Base-by-base conservation (phyloP, 1,284 basidiomycete species). In the Ustilago cynodontis region DNA sequence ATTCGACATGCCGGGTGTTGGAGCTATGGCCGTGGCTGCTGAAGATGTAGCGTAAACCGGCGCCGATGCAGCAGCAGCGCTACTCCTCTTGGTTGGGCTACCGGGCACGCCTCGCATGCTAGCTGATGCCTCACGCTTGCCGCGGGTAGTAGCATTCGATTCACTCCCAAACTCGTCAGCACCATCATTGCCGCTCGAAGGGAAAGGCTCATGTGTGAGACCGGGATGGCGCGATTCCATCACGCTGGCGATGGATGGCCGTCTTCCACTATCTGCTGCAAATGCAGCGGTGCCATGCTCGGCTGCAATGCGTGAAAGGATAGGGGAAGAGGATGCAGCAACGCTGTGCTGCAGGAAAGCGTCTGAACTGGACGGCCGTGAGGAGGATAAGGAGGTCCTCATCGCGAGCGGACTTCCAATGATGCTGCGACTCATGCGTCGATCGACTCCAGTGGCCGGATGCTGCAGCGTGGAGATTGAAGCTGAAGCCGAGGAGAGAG, bases 21-120 rank as follows among this genome's bases (percentile, higher is more conserved):
- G 62, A 24, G 1, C n/a, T n/a, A 43, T 33, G n/a, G n/a, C 20
- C 10, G 33, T 4, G 29, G 6, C 24, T 2, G 59, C 26, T 1
- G 49, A 31, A 35, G 43, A 37, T 0, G 50, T 22, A 14, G 54
- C 39, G 18, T n/a, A 16, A 7, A 52, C 41, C 13, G 43, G 11
- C 3, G 37, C 26, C 6, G 66, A 22, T 14, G 33, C 50, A 29
- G 43, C 35, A 28, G 41, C 22, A 29, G 11, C 29, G 50, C 29
- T 47, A 24, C 41, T 59, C 33, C 20, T 53, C 49, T 59, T 63
- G 4, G 39, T 51, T 4, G 67, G 58, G n/a, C 60, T 62, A 16
- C 60, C 66, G 1, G 66, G 60, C 11, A 69, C 22, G 43, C 66
- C 60, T 55, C 60, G 56, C 66, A 69, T 69, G 55, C 60, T 69